Percentiles rank a stretch among this genome's conserved stretches.
These are phyloP conservation scores for Skeletonema marinoi DNA, from an alignment of 108 stramenopile genomes.

Conservation along the genomic window DNA sequence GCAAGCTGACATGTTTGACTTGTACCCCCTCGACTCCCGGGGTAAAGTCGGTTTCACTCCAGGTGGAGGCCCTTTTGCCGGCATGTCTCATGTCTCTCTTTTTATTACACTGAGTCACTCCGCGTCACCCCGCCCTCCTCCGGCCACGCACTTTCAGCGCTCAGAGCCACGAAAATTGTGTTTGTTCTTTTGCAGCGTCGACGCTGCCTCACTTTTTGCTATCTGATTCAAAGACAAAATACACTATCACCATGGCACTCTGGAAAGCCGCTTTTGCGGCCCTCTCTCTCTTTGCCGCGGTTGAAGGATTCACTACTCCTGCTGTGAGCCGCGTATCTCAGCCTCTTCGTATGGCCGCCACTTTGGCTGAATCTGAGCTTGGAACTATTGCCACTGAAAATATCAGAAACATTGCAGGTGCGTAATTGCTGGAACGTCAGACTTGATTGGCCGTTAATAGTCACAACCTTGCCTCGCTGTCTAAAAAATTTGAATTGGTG, in stretches of 20 bases:
- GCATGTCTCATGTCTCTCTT: neutral
- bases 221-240: neutral
- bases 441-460: neutral
- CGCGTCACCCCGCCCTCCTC: no score
- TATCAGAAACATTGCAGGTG: constrained; percentile 5
- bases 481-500: neutral
- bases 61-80: no score
- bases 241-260: neutral
- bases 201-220: neutral
- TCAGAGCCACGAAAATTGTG: neutral
- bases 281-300: constrained; percentile 2
- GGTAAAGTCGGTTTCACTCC: no score
- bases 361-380: neutral
- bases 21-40: no score
- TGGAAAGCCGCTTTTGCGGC: constrained; percentile 11
- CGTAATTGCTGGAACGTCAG: neutral
- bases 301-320: neutral
- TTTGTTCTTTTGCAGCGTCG: neutral
- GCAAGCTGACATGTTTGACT: no score
- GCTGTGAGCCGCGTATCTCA: neutral
- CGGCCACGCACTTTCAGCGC: neutral
- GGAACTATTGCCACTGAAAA: neutral
- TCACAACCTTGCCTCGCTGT: neutral
- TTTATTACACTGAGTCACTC: neutral
- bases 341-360: neutral